phyloP scores from a whole-genome alignment of 2,329 filamentous ascomycete species.

The Exophiala mesophila region DNA sequence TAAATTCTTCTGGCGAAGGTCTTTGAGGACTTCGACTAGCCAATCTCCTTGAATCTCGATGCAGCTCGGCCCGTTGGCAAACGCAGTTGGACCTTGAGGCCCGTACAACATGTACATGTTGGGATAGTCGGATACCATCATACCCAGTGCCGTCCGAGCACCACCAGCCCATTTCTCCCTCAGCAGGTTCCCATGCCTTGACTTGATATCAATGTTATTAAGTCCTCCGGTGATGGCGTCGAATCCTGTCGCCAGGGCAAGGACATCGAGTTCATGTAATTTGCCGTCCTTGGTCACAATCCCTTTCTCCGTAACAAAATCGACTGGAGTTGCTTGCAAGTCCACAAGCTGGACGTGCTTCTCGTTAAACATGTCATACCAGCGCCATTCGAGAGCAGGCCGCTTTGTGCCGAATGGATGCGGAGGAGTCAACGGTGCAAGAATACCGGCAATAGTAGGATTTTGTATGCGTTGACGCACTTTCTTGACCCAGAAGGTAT shows the following conservation, averaged over 20 bases:
- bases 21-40: slow-evolving; percentile 24
- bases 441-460: slow-evolving; percentile 44
- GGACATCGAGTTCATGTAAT: slow-evolving; percentile 39
- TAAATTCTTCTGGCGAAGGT: slow-evolving; percentile 31
- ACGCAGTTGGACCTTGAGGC: slow-evolving; percentile 45
- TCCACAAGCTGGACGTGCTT: slow-evolving; percentile 45
- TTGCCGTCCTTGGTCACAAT: slow-evolving; percentile 39
- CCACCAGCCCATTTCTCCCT: slow-evolving; percentile 36
- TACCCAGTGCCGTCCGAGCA: slow-evolving; percentile 40
- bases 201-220: slow-evolving; percentile 36
- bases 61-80: slow-evolving; percentile 51
- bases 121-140: slow-evolving; percentile 40
- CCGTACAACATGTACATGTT: slow-evolving; percentile 54
- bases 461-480: slow-evolving; percentile 48
- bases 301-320: slow-evolving; percentile 36
- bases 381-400: slow-evolving; percentile 44
- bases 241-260: slow-evolving; percentile 43
- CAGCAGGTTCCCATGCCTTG: slow-evolving; percentile 30
- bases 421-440: slow-evolving; percentile 50
- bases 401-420: slow-evolving; percentile 54
- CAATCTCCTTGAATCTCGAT: slow-evolving; percentile 54
- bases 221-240: slow-evolving; percentile 41
- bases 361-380: slow-evolving; percentile 48
- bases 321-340: slow-evolving; percentile 42
- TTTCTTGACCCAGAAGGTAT: slow-evolving; percentile 54